Percentiles rank a stretch among this genome's conserved stretches.
Conservation (phyloP, 805 yeast genomes). For the Saturnispora ahearnii region DNA sequence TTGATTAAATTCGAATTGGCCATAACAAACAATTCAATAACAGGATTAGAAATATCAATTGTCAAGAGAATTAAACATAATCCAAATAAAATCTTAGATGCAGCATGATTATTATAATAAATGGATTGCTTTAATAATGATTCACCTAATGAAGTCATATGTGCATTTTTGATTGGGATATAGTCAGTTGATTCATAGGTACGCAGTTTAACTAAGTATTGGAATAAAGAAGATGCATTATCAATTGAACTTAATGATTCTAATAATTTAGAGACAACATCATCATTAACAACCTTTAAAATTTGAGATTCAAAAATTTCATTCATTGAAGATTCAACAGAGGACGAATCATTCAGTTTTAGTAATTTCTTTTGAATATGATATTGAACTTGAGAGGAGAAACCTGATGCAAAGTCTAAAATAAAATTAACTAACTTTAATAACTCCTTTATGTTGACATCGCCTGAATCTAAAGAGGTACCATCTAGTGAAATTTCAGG, state of each 20-base stretch:
- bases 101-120: conserved; percentile 13
- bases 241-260: conserved; percentile 16
- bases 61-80: conserved; percentile 24
- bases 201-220: conserved; percentile 27
- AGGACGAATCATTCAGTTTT: conserved; percentile 27
- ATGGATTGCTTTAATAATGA: conserved; percentile 17
- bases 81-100: conserved; percentile 19
- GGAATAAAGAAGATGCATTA: conserved; percentile 25
- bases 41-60: conserved; percentile 25
- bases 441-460: conserved; percentile 8
- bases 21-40: conserved; percentile 17
- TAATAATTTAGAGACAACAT: conserved; percentile 31
- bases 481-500: conserved; percentile 1
- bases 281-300: conserved; percentile 32
- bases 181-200: conserved; percentile 17
- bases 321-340: conserved; percentile 28
- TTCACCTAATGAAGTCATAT: conserved; percentile 21
- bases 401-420: conserved; percentile 18
- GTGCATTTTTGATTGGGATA: conserved; percentile 15
- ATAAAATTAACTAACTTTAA: conserved; percentile 5
- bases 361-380: conserved; percentile 27
- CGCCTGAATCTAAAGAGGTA: not conserved
- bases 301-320: conserved; percentile 35
- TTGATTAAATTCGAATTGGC: conserved; percentile 13
- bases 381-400: conserved; percentile 32